Base-by-base conservation (phyloP, 768 basidiomycete genomes). In the Thelephora aurantiotincta region DNA sequence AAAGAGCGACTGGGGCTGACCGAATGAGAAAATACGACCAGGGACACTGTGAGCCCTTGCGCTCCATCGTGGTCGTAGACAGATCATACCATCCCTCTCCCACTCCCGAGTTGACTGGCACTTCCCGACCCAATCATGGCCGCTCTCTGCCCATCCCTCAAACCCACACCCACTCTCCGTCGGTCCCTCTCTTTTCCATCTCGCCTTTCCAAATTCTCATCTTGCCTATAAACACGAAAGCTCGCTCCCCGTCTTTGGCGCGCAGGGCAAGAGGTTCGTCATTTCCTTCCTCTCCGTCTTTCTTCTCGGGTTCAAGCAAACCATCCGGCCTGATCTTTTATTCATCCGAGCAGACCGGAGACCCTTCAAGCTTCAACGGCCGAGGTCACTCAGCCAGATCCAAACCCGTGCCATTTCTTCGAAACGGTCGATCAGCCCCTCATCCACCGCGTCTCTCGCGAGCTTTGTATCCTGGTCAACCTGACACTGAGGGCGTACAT, bases 201-300 rank as follows among this genome's bases (percentile, higher is more conserved):
- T 97, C 49, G 82, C 86, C 26, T 96, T 97, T 58, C 69, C 94
- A 57, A 98, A 99, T 58, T 77, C 92, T 2, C 92, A 98, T 65
- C 74, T 98, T 51, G 92, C 92, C 1, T 75, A 78, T 52, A 78
- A 82, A 53, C 83, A 92, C 65, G 92, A 94, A 61, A 99, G 98
- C 60, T 77, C 85, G 3, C 71, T 99, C 35, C 86, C 91, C 5
- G 85, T 97, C 48, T 30, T 90, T 60, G 94, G 79, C 7, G 94
- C 93, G 43, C 86, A 87, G 1, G 78, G 77, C 18, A 81, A 80
- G 63, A 91, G 87, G 89, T 87, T 5, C 23, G 60, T 52, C 5
- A 13, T 30, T 30, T 30, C 26, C 26, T 30, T 30, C 26, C 26
- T 30, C 26, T 43, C 6, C 35, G 4, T 30, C 26, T 30, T 30